These are phyloP conservation scores for Thermothielavioides terrestris DNA, from an alignment of 495 filamentous ascomycete species.

Conservation along the genomic window DNA sequence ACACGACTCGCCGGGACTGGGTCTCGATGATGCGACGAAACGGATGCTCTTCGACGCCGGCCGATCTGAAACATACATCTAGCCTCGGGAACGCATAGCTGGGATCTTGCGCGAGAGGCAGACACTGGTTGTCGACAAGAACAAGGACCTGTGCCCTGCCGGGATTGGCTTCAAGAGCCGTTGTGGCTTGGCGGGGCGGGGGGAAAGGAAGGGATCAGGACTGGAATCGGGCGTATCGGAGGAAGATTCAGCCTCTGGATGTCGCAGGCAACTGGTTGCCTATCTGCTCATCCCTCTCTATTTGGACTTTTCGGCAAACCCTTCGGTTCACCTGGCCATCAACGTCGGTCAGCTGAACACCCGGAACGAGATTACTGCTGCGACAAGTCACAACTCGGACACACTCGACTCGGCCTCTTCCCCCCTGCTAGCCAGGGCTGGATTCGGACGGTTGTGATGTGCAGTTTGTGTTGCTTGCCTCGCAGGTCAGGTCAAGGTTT, in stretches of 20 bases:
- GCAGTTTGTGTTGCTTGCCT: conserved; percentile 5
- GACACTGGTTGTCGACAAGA: conserved; percentile 41
- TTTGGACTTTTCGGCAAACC: neutral
- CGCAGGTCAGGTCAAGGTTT: conserved; percentile 33
- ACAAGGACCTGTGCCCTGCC: conserved; percentile 18
- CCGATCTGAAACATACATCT: conserved; percentile 25
- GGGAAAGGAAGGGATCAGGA: conserved; percentile 4
- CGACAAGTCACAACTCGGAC: conserved; percentile 6
- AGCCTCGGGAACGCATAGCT: conserved; percentile 27
- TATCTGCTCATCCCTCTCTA: neutral
- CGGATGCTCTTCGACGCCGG: conserved; percentile 19
- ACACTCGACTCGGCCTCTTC: conserved; percentile 2
- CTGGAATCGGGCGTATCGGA: neutral
- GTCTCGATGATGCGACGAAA: conserved; percentile 7
- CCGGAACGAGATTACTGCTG: conserved; percentile 18
- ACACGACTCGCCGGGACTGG: conserved; percentile 23
- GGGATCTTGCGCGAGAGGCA: conserved; percentile 31
- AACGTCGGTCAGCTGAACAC: neutral
- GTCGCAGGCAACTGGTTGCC: conserved; percentile 11
- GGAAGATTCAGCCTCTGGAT: neutral
- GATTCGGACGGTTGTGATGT: neutral
- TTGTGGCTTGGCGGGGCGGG: conserved; percentile 1
- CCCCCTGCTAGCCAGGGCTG: conserved; percentile 18
- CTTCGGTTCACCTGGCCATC: neutral
- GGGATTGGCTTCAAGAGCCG: neutral